A percentile compares a stretch with the other conserved stretches of the same genome.
phyloP scores from a whole-genome alignment of 2,329 filamentous ascomycete species.

The Sclerotinia nivalis region DNA sequence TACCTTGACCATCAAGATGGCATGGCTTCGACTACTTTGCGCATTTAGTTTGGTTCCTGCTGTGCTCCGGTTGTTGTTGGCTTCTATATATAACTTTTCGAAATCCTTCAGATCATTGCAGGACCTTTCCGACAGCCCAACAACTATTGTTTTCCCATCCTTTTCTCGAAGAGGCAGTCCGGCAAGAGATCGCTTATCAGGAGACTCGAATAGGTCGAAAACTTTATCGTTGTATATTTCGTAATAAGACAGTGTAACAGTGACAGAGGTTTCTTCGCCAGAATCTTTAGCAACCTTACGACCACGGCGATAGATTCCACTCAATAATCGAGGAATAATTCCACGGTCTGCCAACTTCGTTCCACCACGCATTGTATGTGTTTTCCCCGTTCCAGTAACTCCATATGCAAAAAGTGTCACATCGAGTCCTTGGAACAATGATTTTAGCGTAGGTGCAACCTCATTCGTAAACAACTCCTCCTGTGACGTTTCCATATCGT shows the following conservation, averaged over 20 bases:
- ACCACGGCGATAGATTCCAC: conserved; percentile 79
- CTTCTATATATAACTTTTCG: conserved; percentile 84
- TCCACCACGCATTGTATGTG: conserved; percentile 92
- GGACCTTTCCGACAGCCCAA: conserved; percentile 78
- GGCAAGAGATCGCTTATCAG: conserved; percentile 73
- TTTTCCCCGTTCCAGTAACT: conserved; percentile 91
- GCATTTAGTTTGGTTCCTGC: conserved; percentile 91
- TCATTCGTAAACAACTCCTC: conserved; percentile 87
- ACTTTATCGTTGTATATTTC: conserved; percentile 98
- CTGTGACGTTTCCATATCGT: conserved; percentile 76
- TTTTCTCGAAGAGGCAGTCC: conserved; percentile 84
- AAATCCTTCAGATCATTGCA: conserved; percentile 89
- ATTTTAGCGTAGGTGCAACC: conserved; percentile 89
- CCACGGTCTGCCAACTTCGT: conserved; percentile 83
- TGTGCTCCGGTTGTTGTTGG: conserved; percentile 86
- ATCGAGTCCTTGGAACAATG: conserved; percentile 86
- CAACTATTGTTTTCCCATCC: conserved; percentile 82
- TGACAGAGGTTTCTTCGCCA: conserved; percentile 66
- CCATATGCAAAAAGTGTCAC: conserved; percentile 92
- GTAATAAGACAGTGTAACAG: conserved; percentile 84
- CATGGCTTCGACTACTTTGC: conserved; percentile 86
- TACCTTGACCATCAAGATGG: conserved; percentile 87
- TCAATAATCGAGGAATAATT: conserved; percentile 82
- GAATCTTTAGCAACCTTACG: conserved; percentile 85
- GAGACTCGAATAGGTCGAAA: conserved; percentile 83